Evolutionary conservation across 1,284 basidiomycete genomes (phyloP).

Genomic region (Afroboletus lepidellus): DNA sequence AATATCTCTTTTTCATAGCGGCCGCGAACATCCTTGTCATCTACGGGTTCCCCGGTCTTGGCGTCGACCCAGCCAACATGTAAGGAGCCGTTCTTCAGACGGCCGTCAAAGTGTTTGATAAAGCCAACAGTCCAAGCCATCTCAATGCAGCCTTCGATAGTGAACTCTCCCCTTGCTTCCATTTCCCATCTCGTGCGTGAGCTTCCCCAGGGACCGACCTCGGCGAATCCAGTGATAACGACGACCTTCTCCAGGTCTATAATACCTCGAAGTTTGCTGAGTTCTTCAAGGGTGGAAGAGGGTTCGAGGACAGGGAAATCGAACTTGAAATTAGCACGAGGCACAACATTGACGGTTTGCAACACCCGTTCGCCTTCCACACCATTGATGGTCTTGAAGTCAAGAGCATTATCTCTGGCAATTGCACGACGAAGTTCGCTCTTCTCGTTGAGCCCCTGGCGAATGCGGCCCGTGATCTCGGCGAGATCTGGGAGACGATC

Average conservation of each 20-base stretch:
- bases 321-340: slow-evolving; percentile 96
- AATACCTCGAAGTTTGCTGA: slow-evolving; percentile 78
- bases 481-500: slow-evolving; percentile 94
- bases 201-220: slow-evolving; percentile 99
- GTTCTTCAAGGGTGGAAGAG: slow-evolving; percentile 64
- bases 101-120: slow-evolving; percentile 98
- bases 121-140: slow-evolving; percentile 99
- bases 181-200: slow-evolving; percentile 99
- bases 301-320: slow-evolving; percentile 85
- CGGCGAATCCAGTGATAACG: slow-evolving; percentile 95
- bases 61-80: slow-evolving; percentile 98
- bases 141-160: slow-evolving; percentile 96
- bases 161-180: slow-evolving; percentile 92
- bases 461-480: slow-evolving; percentile 87
- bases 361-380: slow-evolving; percentile 91
- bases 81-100: slow-evolving; percentile 86
- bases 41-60: slow-evolving; percentile 94
- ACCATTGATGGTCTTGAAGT: slow-evolving; percentile 92
- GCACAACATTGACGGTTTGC: slow-evolving; percentile 90
- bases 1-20: slow-evolving; percentile 96
- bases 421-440: slow-evolving; percentile 92
- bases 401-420: slow-evolving; percentile 89
- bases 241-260: slow-evolving; percentile 95
- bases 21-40: slow-evolving; percentile 94
- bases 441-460: slow-evolving; percentile 73